These are phyloP conservation scores for Eucalyptus tenuipes DNA, from an alignment of 345 rosid genomes.

Conservation along the genomic window DNA sequence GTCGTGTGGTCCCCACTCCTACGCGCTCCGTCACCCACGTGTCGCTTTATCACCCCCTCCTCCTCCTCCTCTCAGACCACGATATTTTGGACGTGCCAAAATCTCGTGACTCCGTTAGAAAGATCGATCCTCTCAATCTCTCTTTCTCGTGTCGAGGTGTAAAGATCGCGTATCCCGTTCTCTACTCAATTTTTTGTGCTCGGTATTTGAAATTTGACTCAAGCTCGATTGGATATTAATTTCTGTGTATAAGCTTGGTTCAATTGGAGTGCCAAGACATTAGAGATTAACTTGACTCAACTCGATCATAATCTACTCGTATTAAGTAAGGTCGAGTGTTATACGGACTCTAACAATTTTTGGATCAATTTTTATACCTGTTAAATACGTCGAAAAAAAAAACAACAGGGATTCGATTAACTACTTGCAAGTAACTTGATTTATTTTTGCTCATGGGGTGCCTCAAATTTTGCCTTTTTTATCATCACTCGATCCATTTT, in stretches of 20 bases:
- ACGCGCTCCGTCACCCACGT: too few species aligned
- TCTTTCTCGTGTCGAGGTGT: too few species aligned
- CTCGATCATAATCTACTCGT: fast-evolving
- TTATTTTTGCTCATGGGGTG: neutral
- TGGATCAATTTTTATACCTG: fast-evolving
- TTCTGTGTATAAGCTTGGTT: neutral
- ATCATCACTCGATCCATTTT: too few species aligned
- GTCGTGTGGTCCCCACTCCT: neutral
- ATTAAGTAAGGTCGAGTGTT: neutral
- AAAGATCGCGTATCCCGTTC: too few species aligned
- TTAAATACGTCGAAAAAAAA: too few species aligned
- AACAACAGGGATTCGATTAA: too few species aligned
- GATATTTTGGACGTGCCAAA: neutral
- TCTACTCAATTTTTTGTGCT: neutral
- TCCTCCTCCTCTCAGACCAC: neutral
- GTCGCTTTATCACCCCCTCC: too few species aligned
- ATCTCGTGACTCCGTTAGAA: neutral
- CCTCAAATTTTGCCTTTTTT: neutral
- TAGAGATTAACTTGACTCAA: neutral
- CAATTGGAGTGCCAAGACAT: neutral
- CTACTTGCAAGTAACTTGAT: neutral
- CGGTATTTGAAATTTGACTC: neutral
- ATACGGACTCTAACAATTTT: neutral
- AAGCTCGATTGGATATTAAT: neutral
- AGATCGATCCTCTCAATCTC: neutral